phyloP scores from a whole-genome alignment of 805 yeast genomes.

The Candida patagonica region DNA sequence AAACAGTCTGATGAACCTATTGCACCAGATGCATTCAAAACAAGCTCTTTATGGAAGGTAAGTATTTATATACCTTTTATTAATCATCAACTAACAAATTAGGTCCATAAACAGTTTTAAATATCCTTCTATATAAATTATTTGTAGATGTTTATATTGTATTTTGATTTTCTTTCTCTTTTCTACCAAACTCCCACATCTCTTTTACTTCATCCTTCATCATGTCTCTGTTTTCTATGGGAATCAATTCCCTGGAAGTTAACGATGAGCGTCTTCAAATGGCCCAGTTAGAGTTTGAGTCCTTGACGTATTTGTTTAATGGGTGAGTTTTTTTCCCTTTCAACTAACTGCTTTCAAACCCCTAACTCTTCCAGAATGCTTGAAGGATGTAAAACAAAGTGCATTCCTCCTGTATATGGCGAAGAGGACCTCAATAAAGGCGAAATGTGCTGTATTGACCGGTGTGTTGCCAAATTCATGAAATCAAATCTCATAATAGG shows the following conservation, averaged over 20 bases:
- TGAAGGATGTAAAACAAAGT: conserved; percentile 58
- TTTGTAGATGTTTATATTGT: background rate
- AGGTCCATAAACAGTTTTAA: conserved; percentile 7
- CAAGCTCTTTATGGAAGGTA: conserved; percentile 43
- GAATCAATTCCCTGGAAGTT: conserved; percentile 24
- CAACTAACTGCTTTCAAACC: background rate
- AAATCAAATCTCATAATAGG: conserved; percentile 44
- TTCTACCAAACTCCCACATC: background rate
- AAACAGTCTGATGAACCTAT: conserved; percentile 56
- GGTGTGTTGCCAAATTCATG: conserved; percentile 81
- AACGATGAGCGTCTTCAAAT: conserved; percentile 22
- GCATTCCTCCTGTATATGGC: conserved; percentile 77
- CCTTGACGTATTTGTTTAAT: conserved; percentile 25
- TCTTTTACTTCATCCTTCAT: background rate
- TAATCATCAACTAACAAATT: background rate
- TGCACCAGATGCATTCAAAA: conserved; percentile 73
- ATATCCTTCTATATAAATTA: background rate
- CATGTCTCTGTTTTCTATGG: conserved; percentile 29
- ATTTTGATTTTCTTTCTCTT: background rate
- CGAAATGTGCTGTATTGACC: conserved; percentile 69
- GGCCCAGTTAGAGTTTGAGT: conserved; percentile 28
- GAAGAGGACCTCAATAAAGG: conserved; percentile 82
- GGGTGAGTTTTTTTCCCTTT: conserved; percentile 15
- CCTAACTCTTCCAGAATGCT: conserved; percentile 42
- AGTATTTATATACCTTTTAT: background rate